These are phyloP conservation scores for Lepidium africanum DNA, from an alignment of 345 rosid genomes.

Conservation along the genomic window DNA sequence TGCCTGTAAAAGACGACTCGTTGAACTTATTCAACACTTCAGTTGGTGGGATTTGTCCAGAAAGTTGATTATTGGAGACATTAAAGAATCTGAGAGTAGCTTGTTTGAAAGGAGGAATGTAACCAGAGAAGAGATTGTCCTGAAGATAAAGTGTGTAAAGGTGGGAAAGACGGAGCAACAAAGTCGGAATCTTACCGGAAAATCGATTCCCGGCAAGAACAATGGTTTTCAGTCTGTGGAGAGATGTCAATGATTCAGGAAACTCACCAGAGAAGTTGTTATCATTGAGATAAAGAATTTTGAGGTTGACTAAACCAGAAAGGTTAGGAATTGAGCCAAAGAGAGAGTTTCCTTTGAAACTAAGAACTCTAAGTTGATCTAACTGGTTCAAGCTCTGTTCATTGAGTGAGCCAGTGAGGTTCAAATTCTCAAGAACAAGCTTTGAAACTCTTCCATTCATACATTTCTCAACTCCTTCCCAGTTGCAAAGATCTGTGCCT, in stretches of 20 bases:
- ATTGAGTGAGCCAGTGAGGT: constrained; percentile 59
- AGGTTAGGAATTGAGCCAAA: constrained; percentile 60
- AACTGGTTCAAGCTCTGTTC: constrained; percentile 42
- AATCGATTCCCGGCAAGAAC: constrained; percentile 51
- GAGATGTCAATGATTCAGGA: constrained; percentile 51
- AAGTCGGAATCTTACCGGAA: constrained; percentile 58
- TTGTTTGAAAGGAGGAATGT: constrained; percentile 72
- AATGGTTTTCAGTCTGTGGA: constrained; percentile 72
- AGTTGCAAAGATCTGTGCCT: constrained; percentile 47
- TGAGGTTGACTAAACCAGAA: constrained; percentile 66
- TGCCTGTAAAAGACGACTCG: constrained; percentile 47
- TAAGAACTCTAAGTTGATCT: constrained; percentile 79
- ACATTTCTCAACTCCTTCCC: constrained; percentile 77
- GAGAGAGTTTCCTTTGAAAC: constrained; percentile 79
- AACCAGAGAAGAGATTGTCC: constrained; percentile 52
- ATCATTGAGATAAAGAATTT: constrained; percentile 55
- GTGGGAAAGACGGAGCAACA: constrained; percentile 47
- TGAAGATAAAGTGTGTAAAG: constrained; percentile 53
- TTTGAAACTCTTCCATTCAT: constrained; percentile 68
- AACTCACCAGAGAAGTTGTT: constrained; percentile 73
- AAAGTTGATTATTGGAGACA: constrained; percentile 62
- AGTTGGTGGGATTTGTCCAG: constrained; percentile 69
- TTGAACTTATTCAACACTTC: constrained; percentile 56
- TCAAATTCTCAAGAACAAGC: constrained; percentile 63
- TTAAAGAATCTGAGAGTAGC: constrained; percentile 70